Base-by-base conservation (phyloP, 2,329 filamentous ascomycete species). In the Paramyrothecium sp. region DNA sequence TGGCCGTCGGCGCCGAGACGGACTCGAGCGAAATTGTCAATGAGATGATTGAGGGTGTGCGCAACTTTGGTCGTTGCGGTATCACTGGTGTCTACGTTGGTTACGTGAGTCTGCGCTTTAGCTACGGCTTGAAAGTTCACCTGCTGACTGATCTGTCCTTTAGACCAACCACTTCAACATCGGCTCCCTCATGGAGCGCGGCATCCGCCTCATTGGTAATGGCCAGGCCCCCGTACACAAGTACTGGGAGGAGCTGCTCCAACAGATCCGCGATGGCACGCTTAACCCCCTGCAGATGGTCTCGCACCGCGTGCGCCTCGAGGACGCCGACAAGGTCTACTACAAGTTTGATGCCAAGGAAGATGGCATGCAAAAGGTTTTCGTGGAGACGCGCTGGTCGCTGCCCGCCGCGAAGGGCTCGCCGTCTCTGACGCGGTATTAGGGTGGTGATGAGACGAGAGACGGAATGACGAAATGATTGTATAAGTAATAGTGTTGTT, bases 21-120 rank as follows among this genome's bases (percentile, higher is more conserved):
- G 92, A 96, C 67, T 94, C 91, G 0, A 90, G 87, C 54, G 92
- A 92, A 76, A 86, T 91, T 49, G 58, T 92, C 61, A 92, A 92
- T 69, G 89, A 92, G 75, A 91, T 91, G 87, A 85, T 92, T 33
- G 84, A 89, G 66, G 80, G 84, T n/a, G 88, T 90, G 13, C 79
- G 85, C 53, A 90, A 86, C 65, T 92, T 81, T 65, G 89, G 92
- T 4, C 81, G 90, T 7, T 87, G 87, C 55, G 91, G 92, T 21
- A 81, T 96, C 57, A 96, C 91, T 0, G 91, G 91, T 55, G 84
- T 85, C 20, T 86, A 87, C 58, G 81, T 84, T 26, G 84, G 83
- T 58, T 86, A 83, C 60, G 81, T 84, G 63, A 69, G 81, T 74
- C 20, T 19, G 7, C 21, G 7, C 16, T 16, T 11, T 20, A 48